Percentiles rank a stretch among this genome's conserved stretches.
These are phyloP conservation scores for Boletus rubescentipes DNA, from an alignment of 768 basidiomycete species.

Conservation along the genomic window DNA sequence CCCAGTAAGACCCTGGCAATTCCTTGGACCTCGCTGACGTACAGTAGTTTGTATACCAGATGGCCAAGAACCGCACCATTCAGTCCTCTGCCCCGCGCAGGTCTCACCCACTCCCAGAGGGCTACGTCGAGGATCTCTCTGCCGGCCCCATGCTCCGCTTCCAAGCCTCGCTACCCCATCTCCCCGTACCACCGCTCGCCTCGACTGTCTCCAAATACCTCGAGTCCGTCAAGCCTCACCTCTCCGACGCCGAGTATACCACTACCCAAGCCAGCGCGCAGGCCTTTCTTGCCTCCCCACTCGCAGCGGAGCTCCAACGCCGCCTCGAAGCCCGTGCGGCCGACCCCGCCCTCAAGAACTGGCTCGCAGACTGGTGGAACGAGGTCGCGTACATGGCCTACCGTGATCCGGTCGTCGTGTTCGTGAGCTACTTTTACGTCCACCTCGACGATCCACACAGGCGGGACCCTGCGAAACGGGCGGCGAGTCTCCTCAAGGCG, in stretches of 20 bases:
- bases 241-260: conserved; percentile 60
- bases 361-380: conserved; percentile 99
- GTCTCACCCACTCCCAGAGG: conserved; percentile 38
- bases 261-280: conserved; percentile 59
- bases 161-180: conserved; percentile 66
- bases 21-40: not conserved
- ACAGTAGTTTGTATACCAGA: conserved; percentile 18
- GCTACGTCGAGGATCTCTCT: conserved; percentile 54
- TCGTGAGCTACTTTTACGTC: conserved; percentile 93
- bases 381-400: conserved; percentile 86
- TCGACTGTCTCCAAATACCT: conserved; percentile 90
- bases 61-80: conserved; percentile 32
- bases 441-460: conserved; percentile 66
- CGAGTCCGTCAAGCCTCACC: conserved; percentile 76
- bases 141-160: conserved; percentile 70
- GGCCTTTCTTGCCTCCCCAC: conserved; percentile 67
- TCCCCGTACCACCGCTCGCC: conserved; percentile 82
- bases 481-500: conserved; percentile 82
- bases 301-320: conserved; percentile 69
- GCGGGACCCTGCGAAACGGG: conserved; percentile 62
- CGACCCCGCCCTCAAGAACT: conserved; percentile 59
- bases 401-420: conserved; percentile 87
- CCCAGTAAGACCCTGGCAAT: not conserved
- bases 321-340: conserved; percentile 75
- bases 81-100: conserved; percentile 19